These are phyloP conservation scores for Penicillium sp. DNA, from an alignment of 2,329 filamentous ascomycete genomes.

Conservation along the genomic window DNA sequence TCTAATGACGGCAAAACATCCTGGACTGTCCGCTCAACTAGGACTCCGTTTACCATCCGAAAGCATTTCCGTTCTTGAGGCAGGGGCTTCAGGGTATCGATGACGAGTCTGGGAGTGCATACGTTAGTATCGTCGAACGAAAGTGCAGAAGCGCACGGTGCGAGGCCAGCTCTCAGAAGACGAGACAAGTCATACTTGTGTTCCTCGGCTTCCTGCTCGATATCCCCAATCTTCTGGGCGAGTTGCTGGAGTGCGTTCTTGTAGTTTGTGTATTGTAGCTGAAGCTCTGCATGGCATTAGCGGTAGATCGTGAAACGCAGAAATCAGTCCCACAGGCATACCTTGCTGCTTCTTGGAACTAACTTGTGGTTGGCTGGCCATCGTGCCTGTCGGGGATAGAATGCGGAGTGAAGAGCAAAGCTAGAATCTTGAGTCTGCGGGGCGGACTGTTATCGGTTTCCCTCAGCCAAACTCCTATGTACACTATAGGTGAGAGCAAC, in stretches of 20 bases:
- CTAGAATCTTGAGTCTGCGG: conserved; percentile 37
- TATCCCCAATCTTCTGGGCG: conserved; percentile 94
- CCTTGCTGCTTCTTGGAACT: conserved; percentile 54
- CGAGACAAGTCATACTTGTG: conserved; percentile 76
- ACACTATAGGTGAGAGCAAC: background rate
- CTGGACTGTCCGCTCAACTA: conserved; percentile 91
- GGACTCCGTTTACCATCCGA: conserved; percentile 95
- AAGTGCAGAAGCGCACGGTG: background rate
- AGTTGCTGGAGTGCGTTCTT: conserved; percentile 83
- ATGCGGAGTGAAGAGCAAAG: conserved; percentile 31
- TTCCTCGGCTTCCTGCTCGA: conserved; percentile 96
- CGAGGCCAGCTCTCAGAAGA: background rate
- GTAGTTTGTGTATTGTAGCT: conserved; percentile 58
- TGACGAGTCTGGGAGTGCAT: conserved; percentile 71
- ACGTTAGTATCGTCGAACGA: conserved; percentile 24
- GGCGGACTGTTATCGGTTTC: conserved; percentile 30
- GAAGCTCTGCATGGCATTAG: conserved; percentile 48
- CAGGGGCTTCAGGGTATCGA: conserved; percentile 87
- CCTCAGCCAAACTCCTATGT: conserved; percentile 5
- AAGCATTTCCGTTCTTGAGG: conserved; percentile 92
- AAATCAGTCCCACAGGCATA: conserved; percentile 28
- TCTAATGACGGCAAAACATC: conserved; percentile 89
- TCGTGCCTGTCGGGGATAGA: conserved; percentile 27
- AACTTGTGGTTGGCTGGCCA: conserved; percentile 48
- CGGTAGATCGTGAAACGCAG: background rate